Conservation (phyloP, 495 filamentous ascomycete species). For the Xylaria telfairii region DNA sequence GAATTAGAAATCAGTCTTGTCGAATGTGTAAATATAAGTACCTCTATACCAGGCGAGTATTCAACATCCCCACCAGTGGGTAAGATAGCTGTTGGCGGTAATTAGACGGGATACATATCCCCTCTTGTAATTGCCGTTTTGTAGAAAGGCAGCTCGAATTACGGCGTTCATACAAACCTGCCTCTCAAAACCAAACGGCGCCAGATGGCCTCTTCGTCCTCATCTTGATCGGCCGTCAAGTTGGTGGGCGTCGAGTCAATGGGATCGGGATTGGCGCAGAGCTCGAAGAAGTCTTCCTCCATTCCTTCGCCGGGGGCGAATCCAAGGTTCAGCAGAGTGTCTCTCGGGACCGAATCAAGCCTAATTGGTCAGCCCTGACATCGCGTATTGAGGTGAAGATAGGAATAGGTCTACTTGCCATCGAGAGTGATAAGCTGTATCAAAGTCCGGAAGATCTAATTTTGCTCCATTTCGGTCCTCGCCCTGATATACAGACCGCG, state of each 20-base stretch:
- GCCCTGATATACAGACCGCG: conserved; percentile 12
- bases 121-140: background rate
- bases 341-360: conserved; percentile 38
- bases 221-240: conserved; percentile 34
- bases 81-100: background rate
- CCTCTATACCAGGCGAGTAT: background rate
- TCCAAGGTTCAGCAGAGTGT: conserved; percentile 40
- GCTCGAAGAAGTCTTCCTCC: conserved; percentile 39
- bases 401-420: conserved; percentile 31
- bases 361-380: conserved; percentile 19
- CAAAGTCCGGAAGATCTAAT: conserved; percentile 22
- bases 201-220: conserved; percentile 43
- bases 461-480: conserved; percentile 11
- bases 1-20: background rate
- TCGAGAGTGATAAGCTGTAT: conserved; percentile 37
- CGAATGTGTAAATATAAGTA: background rate
- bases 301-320: conserved; percentile 40
- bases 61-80: background rate
- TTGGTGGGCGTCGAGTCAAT: conserved; percentile 34
- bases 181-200: conserved; percentile 42
- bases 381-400: background rate
- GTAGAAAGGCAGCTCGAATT: background rate
- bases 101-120: background rate
- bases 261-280: conserved; percentile 42
- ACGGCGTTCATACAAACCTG: conserved; percentile 35